A percentile compares a stretch with the other conserved stretches of the same genome.
Conservation (phyloP, 179 eudicot species). For the Silene coronaria region DNA sequence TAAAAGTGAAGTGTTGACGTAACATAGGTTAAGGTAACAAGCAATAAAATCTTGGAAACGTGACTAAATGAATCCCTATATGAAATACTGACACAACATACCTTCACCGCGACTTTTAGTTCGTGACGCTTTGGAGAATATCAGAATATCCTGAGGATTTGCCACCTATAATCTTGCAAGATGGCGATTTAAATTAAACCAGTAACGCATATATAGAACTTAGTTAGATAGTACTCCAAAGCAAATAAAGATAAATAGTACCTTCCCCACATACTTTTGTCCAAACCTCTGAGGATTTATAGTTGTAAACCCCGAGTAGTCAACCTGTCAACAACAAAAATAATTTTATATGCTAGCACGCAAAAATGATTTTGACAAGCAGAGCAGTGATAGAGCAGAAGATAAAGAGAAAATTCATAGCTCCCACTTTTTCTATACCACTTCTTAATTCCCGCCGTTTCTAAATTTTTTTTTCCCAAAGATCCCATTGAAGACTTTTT, state of each 20-base stretch:
- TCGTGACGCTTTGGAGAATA: constrained; percentile 82
- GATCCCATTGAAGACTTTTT: no score
- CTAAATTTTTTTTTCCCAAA: no score
- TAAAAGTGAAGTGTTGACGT: background rate
- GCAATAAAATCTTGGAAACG: background rate
- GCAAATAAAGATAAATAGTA: constrained; percentile 20
- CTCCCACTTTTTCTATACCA: no score
- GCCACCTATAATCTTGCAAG: constrained; percentile 62
- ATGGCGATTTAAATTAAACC: constrained; percentile 10
- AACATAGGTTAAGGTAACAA: background rate
- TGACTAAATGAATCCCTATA: background rate
- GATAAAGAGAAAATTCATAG: no score
- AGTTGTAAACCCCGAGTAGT: constrained; percentile 96
- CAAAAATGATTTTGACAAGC: background rate
- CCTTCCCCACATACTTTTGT: constrained; percentile 99
- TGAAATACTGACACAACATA: constrained; percentile 18
- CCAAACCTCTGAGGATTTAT: constrained; percentile 99
- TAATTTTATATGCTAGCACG: background rate
- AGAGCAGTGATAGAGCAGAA: background rate
- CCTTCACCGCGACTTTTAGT: constrained; percentile 52
- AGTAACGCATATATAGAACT: background rate
- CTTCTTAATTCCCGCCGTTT: no score
- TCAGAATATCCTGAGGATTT: constrained; percentile 97
- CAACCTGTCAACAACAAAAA: constrained; percentile 57
- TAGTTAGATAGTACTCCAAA: background rate